Base-by-base conservation (phyloP, 192 early-diverging fungal genomes). In the Mortierella antarctica region DNA sequence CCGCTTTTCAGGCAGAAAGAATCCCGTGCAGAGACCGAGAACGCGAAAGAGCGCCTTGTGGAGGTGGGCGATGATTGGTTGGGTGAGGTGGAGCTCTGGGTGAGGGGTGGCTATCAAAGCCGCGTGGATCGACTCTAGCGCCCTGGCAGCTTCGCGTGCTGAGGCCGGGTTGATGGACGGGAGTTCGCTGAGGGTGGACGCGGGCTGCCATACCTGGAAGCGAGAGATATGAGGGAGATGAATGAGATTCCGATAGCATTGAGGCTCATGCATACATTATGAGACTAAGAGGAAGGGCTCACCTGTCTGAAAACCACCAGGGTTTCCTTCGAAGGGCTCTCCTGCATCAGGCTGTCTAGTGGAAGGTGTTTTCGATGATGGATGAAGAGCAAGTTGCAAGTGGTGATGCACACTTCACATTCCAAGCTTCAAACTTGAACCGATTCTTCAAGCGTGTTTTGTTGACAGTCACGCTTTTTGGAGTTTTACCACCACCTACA, bases 71-170 rank as follows among this genome's bases (percentile, higher is more conserved):
- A 71, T 72, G 44, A 80, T 59, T 10, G 61, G 58, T 21, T 12
- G 55, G 46, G 70, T 71, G 17, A 80, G 56, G 46, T 72, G 69
- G 31, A 68, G 9, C 4, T 80, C 77, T 5, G 77, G 77, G 20
- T 72, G 70, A 1, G 63, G 58, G 65, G 72, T 80, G 54, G 46
- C 7, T 13, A 31, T 17, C 5, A 80, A 59, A 2, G 63, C 50
- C 2, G 70, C 15, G 41, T 53, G 47, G 2, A 80, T 67, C 14
- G 31, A 20, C 7, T 31, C 15, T 6, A 80, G 55, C 14, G 55
- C 42, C 6, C 40, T 23, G 2, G 77, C 57, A 17, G 55, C 49
- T 2, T 62, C 69, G 21, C 47, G 46, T 9, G 77, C 77, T 62
- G 71, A 68, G 2, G 70, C 41, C 18, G 77, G 58, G 18, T 41